Evolutionary conservation across 2,329 filamentous ascomycete species (phyloP).

Genomic region (Phaeosphaeria sp.): DNA sequence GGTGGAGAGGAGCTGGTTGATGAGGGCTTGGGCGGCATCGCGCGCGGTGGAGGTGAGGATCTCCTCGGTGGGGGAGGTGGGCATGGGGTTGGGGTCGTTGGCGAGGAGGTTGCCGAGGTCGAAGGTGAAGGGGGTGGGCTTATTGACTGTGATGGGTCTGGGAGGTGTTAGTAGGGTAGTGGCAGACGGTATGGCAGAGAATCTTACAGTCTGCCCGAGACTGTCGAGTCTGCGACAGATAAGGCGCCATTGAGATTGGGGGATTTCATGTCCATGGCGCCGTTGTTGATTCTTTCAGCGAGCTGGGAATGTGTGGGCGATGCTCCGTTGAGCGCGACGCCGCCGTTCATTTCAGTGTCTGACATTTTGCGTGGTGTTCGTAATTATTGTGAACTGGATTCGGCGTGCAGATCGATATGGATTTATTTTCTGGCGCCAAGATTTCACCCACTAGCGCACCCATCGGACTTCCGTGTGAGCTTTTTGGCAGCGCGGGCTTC

Average conservation of each 20-base stretch:
- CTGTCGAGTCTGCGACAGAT: slow-evolving; percentile 43
- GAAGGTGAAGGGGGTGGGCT: slow-evolving; percentile 90
- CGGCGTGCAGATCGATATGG: not conserved
- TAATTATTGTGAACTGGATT: not conserved
- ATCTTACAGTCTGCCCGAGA: slow-evolving; percentile 40
- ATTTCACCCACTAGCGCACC: not conserved
- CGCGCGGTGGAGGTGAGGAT: slow-evolving; percentile 77
- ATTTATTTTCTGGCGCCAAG: slow-evolving; percentile 5
- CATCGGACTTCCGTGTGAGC: slow-evolving; percentile 3
- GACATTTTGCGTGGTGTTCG: slow-evolving; percentile 20
- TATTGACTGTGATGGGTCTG: slow-evolving; percentile 57
- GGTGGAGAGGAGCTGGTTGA: slow-evolving; percentile 93
- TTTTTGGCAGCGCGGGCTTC: slow-evolving; percentile 5
- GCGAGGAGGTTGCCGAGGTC: slow-evolving; percentile 87
- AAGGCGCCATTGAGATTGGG: slow-evolving; percentile 28
- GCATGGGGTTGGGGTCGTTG: slow-evolving; percentile 84
- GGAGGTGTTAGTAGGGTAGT: slow-evolving; percentile 5
- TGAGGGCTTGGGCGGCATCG: slow-evolving; percentile 87
- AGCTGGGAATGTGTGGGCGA: slow-evolving; percentile 36
- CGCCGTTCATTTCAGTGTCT: slow-evolving; percentile 42
- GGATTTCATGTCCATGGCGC: slow-evolving; percentile 42
- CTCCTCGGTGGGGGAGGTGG: slow-evolving; percentile 65
- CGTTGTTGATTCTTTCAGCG: slow-evolving; percentile 36
- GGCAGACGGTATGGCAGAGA: slow-evolving; percentile 6
- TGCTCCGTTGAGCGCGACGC: slow-evolving; percentile 23